A percentile compares a stretch with the other conserved stretches of the same genome.
phyloP scores from a whole-genome alignment of 1,284 basidiomycete genomes.

The Microbotryum scabiosae region DNA sequence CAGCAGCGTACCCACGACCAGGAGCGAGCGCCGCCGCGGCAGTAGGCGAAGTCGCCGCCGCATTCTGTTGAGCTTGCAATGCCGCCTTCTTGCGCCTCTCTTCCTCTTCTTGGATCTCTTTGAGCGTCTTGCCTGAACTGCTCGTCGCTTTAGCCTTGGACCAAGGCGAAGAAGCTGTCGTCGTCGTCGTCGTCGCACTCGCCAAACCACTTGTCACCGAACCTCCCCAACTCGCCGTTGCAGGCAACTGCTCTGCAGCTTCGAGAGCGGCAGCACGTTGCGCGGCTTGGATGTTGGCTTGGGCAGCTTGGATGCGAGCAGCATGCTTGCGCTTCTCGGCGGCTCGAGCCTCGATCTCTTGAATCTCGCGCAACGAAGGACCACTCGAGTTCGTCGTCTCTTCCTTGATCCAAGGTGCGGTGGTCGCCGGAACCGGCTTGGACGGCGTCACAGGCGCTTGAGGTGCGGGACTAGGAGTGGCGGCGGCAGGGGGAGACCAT shows the following conservation, averaged over 20 bases:
- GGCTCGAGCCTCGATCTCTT: conserved; percentile 81
- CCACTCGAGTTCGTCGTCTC: conserved; percentile 19
- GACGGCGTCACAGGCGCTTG: background rate
- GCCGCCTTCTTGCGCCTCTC: conserved; percentile 64
- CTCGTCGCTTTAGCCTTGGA: conserved; percentile 30
- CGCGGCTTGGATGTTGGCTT: conserved; percentile 42
- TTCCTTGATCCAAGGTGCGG: conserved; percentile 36
- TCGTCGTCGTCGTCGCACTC: conserved; percentile 33
- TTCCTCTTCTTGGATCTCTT: conserved; percentile 98
- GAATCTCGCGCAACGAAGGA: conserved; percentile 78
- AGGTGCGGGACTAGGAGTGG: background rate
- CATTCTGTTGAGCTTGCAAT: conserved; percentile 34
- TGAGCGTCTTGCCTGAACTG: conserved; percentile 66
- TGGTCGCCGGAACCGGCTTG: conserved; percentile 3
- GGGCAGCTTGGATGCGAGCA: conserved; percentile 52
- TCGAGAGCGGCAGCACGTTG: conserved; percentile 39
- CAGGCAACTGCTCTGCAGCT: conserved; percentile 44
- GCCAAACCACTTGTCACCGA: conserved; percentile 48
- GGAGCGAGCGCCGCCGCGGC: no score
- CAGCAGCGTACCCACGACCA: no score
- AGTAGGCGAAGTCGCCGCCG: no score
- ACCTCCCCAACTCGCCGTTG: conserved; percentile 62
- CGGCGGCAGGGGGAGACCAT: background rate
- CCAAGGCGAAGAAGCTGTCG: conserved; percentile 43
- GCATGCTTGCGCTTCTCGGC: conserved; percentile 61